Evolutionary conservation across 2,329 filamentous ascomycete species (phyloP), one percentile per base, ranked within the genome.

Genomic region (Beauveria sp.): DNA sequence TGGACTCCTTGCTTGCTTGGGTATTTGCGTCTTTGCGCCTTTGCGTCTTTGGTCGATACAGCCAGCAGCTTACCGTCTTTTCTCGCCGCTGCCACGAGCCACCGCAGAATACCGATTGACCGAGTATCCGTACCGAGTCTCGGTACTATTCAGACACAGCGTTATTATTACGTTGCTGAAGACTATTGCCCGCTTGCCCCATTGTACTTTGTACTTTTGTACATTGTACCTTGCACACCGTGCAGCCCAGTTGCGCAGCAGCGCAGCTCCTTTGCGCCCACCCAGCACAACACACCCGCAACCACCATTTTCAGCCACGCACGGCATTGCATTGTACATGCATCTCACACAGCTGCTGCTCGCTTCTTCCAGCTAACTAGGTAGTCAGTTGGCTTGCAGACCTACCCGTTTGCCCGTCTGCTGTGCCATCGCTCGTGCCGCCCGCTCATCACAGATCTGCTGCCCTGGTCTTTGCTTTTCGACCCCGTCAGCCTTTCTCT

Each of bases 291-390:
- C 28, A 10, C 55, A 40, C 44, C 44, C 55, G 43, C 55, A 48
- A 57, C 55, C 55, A 48, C 55, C 26, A 48, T 57, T 57, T 56
- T 48, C 55, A 57, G 55, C 55, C 55, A 57, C 55, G 55, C 55
- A 58, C 47, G 46, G 55, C 55, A 58, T 58, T 51, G 55, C 55
- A 58, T 58, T 58, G 55, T 50, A 58, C 55, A 50, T 58, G 55
- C 55, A 57, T 57, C 55, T 57, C 55, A 26, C 46, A 43, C 55
- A 43, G 18, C 55, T 51, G 16, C 34, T 58, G 34, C 55, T 58
- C 44, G 55, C 46, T 58, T 43, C 28, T 18, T 20, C 37, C 55
- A 28, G 16, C 44, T 22, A 51, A 9, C 48, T 51, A 51, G 28
- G 28, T 22, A 58, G 55, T 24, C 22, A 24, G 22, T 58, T 48